Percentiles rank a stretch among this genome's conserved stretches.
phyloP scores from a whole-genome alignment of 2,329 filamentous ascomycete species.

The Chaetomiaceae sp. region DNA sequence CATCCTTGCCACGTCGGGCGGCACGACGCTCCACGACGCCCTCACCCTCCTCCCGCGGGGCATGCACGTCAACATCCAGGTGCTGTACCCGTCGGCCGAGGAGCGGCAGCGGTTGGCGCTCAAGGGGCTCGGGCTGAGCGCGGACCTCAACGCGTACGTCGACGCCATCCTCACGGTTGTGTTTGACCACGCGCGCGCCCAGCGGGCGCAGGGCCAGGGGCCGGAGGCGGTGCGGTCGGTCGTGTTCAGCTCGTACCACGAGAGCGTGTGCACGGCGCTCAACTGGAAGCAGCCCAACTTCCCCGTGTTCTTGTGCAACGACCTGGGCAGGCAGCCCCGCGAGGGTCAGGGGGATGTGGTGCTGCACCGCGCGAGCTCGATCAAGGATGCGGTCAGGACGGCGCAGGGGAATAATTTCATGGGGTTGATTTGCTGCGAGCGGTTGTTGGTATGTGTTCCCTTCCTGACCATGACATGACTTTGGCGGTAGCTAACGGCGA shows the following conservation, averaged over 20 bases:
- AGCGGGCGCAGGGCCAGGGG: constrained; percentile 58
- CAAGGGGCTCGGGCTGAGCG: constrained; percentile 61
- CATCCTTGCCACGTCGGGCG: constrained; percentile 63
- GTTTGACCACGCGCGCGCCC: constrained; percentile 79
- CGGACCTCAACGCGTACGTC: constrained; percentile 80
- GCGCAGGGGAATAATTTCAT: constrained; percentile 97
- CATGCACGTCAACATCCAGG: constrained; percentile 87
- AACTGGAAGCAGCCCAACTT: constrained; percentile 99
- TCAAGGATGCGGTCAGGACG: constrained; percentile 91
- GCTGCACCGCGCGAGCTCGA: constrained; percentile 67
- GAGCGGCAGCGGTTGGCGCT: constrained; percentile 57
- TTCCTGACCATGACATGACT: background rate
- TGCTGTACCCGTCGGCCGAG: constrained; percentile 73
- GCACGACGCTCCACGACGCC: constrained; percentile 74
- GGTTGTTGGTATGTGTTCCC: constrained; percentile 64
- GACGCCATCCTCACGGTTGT: constrained; percentile 80
- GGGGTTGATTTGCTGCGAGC: constrained; percentile 87
- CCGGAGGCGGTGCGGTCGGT: constrained; percentile 77
- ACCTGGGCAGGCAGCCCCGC: constrained; percentile 57
- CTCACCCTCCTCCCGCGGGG: constrained; percentile 68
- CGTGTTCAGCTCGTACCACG: constrained; percentile 90
- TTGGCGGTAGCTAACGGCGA: constrained; percentile 10
- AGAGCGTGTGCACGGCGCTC: constrained; percentile 82
- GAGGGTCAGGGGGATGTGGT: constrained; percentile 26
- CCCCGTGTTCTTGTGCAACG: constrained; percentile 91